Evolutionary conservation across 345 rosid genomes (phyloP).

Genomic region (Pistacia integerrima): DNA sequence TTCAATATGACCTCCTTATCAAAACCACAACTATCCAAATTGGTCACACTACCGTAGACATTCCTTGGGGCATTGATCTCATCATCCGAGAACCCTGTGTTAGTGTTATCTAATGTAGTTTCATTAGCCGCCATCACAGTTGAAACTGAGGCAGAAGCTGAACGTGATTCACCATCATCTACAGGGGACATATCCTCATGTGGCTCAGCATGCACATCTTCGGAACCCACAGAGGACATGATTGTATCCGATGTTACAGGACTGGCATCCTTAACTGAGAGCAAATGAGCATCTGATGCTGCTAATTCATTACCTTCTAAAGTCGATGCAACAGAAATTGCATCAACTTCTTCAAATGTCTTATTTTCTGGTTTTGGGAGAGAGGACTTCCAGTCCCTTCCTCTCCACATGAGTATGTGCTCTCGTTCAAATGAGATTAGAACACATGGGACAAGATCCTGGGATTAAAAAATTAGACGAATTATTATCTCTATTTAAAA

Average conservation of each 20-base stretch:
- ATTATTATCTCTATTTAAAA: neutral
- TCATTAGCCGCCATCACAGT: conserved; percentile 16
- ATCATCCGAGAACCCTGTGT: conserved; percentile 5
- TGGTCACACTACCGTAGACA: conserved; percentile 9
- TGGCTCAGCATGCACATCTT: conserved; percentile 26
- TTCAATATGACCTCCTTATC: conserved; percentile 19
- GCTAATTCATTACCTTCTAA: conserved; percentile 33
- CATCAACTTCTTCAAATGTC: conserved; percentile 27
- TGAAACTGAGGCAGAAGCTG: conserved; percentile 20
- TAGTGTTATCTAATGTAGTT: neutral
- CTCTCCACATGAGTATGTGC: conserved; percentile 87
- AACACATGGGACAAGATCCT: conserved; percentile 92
- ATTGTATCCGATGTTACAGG: neutral
- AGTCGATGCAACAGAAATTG: conserved; percentile 19
- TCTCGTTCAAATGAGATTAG: conserved; percentile 78
- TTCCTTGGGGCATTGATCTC: conserved; percentile 14
- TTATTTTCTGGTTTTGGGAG: conserved; percentile 34
- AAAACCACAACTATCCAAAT: conserved; percentile 1
- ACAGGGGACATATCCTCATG: conserved; percentile 11
- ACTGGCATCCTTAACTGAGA: conserved; percentile 17
- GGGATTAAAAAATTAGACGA: conserved; percentile 21
- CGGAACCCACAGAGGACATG: conserved; percentile 14
- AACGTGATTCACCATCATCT: conserved; percentile 11
- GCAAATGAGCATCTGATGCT: conserved; percentile 18
- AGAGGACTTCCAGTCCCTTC: conserved; percentile 70